Evolutionary conservation across 2,329 filamentous ascomycete species (phyloP).

Genomic region (Scytalidium lignicola): DNA sequence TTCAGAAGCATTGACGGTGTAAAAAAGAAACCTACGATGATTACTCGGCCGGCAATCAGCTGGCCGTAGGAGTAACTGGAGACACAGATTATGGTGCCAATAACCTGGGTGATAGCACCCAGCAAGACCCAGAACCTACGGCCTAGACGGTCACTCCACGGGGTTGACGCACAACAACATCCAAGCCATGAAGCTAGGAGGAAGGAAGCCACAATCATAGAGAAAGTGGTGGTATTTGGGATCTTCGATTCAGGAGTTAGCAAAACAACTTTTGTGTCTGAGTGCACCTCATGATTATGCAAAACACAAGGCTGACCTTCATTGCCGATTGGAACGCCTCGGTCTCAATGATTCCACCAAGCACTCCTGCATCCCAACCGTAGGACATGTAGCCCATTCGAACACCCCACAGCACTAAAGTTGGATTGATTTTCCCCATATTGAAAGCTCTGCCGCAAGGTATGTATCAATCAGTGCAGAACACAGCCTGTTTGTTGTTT

Average conservation of each 20-base stretch:
- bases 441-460: not conserved
- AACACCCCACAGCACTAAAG: not conserved
- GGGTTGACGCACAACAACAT: constrained; percentile 2
- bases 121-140: constrained; percentile 1
- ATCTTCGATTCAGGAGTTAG: constrained; percentile 9
- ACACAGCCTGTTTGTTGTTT: not conserved
- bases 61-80: constrained; percentile 24
- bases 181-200: constrained; percentile 26
- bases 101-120: constrained; percentile 20
- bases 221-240: constrained; percentile 20
- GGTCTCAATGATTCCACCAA: constrained; percentile 28
- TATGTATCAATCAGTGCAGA: not conserved
- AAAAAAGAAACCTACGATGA: constrained; percentile 18
- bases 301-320: too few relatives aligned
- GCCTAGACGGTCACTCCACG: constrained; percentile 1
- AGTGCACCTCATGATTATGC: too few relatives aligned
- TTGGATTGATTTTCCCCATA: not conserved
- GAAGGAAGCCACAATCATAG: constrained; percentile 28
- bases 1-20: not conserved
- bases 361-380: constrained; percentile 31
- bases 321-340: constrained; percentile 26
- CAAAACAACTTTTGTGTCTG: too few relatives aligned
- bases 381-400: constrained; percentile 30
- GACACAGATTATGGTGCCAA: constrained; percentile 26
- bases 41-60: constrained; percentile 23